A percentile compares a stretch with the other conserved stretches of the same genome.
phyloP scores from a whole-genome alignment of 2,329 filamentous ascomycete species.

The Grosmannia huntii region DNA sequence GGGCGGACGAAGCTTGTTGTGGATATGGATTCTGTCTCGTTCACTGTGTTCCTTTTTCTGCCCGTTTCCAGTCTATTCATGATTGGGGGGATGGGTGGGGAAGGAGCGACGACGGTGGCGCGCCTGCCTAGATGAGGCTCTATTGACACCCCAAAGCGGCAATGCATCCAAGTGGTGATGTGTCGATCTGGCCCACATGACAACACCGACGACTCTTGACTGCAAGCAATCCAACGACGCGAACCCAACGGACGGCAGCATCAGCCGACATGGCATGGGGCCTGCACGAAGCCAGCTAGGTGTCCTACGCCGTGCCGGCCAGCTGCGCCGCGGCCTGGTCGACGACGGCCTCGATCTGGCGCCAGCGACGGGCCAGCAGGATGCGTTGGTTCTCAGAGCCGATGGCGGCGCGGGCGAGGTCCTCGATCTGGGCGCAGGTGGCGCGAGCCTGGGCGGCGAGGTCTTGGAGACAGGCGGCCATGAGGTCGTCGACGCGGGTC shows the following conservation, averaged over 20 bases:
- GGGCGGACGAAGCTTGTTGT: neutral
- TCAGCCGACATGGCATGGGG: too few relatives aligned
- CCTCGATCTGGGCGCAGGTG: neutral
- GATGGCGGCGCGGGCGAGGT: neutral
- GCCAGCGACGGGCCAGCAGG: slow-evolving; percentile 10
- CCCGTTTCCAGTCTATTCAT: neutral
- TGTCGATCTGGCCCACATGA: neutral
- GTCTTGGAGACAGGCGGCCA: neutral
- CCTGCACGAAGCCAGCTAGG: too few relatives aligned
- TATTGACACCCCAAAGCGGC: slow-evolving; percentile 12
- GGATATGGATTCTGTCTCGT: neutral
- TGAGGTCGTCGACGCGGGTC: neutral
- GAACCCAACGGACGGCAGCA: too few relatives aligned
- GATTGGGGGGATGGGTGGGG: neutral
- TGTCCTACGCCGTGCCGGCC: neutral
- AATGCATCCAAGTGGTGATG: neutral
- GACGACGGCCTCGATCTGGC: slow-evolving; percentile 12
- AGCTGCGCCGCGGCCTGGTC: slow-evolving; percentile 4
- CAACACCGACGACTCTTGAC: neutral
- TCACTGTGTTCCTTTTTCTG: neutral
- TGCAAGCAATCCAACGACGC: neutral
- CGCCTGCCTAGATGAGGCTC: slow-evolving; percentile 7
- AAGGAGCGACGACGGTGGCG: neutral
- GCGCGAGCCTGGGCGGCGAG: neutral
- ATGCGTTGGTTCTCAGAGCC: slow-evolving; percentile 8